Conservation (phyloP, 805 yeast genomes). For the Teunomyces aglyptinius region DNA sequence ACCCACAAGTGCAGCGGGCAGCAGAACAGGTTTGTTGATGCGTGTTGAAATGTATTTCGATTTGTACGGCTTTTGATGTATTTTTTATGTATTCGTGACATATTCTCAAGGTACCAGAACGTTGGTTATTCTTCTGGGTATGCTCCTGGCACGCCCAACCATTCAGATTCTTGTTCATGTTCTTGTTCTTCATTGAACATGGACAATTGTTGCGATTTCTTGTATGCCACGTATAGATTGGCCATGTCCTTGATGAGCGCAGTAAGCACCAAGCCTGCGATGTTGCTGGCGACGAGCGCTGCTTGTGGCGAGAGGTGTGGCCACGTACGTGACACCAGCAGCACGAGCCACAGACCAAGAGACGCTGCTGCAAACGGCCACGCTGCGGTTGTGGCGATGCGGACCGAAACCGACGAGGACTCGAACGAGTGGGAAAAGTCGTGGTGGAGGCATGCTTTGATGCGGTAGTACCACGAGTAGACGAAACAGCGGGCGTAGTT, state of each 20-base stretch:
- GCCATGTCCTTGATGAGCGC: conserved; percentile 34
- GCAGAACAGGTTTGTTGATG: too few species aligned
- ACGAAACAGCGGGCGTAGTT: not conserved
- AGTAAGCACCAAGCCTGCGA: conserved; percentile 30
- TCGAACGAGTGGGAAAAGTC: conserved; percentile 32
- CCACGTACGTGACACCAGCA: conserved; percentile 14
- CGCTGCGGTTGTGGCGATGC: conserved; percentile 30
- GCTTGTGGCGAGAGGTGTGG: conserved; percentile 13
- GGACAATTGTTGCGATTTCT: conserved; percentile 27
- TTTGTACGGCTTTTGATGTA: too few species aligned
- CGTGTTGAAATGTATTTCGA: too few species aligned
- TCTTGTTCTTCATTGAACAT: too few species aligned
- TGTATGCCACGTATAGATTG: conserved; percentile 28
- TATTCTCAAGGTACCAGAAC: too few species aligned
- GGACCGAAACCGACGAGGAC: conserved; percentile 22
- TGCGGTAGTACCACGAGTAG: conserved; percentile 16
- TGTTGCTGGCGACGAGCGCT: conserved; percentile 28
- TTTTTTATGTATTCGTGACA: too few species aligned
- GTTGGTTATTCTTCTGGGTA: too few species aligned
- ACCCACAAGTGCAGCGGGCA: too few species aligned
- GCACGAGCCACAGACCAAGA: conserved; percentile 21
- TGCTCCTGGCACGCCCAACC: too few species aligned
- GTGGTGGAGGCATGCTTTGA: conserved; percentile 32
- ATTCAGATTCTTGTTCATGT: too few species aligned
- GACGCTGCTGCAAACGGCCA: conserved; percentile 42